Evolutionary conservation across 139 green algal genomes (phyloP).

Genomic region (Chlorella sp.): DNA sequence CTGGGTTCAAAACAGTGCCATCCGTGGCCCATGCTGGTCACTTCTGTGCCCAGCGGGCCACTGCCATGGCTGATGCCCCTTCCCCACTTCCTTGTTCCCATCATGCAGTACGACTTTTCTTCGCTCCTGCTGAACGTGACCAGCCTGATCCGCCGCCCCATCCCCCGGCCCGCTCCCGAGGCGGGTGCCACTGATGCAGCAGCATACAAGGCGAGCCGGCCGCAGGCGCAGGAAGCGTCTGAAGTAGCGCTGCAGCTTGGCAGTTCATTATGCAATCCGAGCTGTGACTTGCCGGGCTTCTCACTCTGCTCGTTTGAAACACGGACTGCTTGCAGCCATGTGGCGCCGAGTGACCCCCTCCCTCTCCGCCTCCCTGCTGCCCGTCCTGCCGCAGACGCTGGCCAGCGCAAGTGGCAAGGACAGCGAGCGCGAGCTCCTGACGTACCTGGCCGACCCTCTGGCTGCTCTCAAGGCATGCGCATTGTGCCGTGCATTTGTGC

Average conservation of each 20-base stretch:
- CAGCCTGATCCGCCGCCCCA: neutral
- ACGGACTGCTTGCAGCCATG: no score
- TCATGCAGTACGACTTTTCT: neutral
- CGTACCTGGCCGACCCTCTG: constrained; percentile 2
- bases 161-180: neutral
- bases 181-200: neutral
- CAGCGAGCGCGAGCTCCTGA: neutral
- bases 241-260: neutral
- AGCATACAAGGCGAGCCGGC: neutral
- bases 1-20: neutral
- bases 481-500: no score
- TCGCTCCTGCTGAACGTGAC: constrained; percentile 12
- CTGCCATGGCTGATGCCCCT: no score
- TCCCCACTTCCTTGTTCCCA: neutral
- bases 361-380: neutral
- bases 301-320: no score
- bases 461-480: no score
- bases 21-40: neutral
- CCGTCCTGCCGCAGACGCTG: neutral
- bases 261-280: no score
- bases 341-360: no score
- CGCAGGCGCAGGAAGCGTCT: neutral
- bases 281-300: no score
- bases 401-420: neutral
- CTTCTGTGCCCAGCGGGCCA: no score